A percentile compares a stretch with the other conserved stretches of the same genome.
phyloP scores from a whole-genome alignment of 108 stramenopile genomes.

The Schizochytrium sp. region DNA sequence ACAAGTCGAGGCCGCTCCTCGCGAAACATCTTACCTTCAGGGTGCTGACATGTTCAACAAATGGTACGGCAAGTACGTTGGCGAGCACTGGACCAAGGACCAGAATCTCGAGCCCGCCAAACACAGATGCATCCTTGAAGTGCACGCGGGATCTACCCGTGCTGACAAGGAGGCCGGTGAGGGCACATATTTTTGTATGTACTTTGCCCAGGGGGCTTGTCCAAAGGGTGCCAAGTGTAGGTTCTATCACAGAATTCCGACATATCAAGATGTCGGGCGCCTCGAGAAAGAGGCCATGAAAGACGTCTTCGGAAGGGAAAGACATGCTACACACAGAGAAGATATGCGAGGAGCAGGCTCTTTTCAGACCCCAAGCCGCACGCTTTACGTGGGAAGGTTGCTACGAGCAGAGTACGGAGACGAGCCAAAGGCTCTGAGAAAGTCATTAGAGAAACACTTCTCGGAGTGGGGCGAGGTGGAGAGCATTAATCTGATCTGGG shows the following conservation, averaged over 20 bases:
- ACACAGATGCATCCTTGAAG: conserved; percentile 65
- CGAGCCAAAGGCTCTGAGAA: conserved; percentile 15
- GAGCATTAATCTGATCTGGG: conserved; percentile 67
- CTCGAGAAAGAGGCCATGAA: conserved; percentile 61
- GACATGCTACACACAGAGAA: conserved; percentile 69
- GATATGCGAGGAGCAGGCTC: conserved; percentile 73
- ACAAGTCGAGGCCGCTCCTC: conserved; percentile 62
- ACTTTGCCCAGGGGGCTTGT: conserved; percentile 70
- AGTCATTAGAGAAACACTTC: conserved; percentile 67
- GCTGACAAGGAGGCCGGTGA: conserved; percentile 62
- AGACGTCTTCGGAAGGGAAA: conserved; percentile 73
- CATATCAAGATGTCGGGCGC: conserved; percentile 61
- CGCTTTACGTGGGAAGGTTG: conserved; percentile 45
- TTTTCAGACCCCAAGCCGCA: conserved; percentile 46
- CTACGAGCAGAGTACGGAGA: conserved; percentile 37
- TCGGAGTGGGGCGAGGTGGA: conserved; percentile 77
- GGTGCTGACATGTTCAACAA: conserved; percentile 72
- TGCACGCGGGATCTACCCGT: conserved; percentile 72
- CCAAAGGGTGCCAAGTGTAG: conserved; percentile 66
- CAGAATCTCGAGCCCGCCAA: conserved; percentile 66
- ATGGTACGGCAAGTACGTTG: conserved; percentile 72
- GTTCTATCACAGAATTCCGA: conserved; percentile 72
- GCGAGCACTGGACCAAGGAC: conserved; percentile 65
- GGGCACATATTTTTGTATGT: conserved; percentile 67
- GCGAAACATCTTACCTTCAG: conserved; percentile 69